Base-by-base conservation (phyloP, 257 asterid species). In the Galeopsis tetrahit region DNA sequence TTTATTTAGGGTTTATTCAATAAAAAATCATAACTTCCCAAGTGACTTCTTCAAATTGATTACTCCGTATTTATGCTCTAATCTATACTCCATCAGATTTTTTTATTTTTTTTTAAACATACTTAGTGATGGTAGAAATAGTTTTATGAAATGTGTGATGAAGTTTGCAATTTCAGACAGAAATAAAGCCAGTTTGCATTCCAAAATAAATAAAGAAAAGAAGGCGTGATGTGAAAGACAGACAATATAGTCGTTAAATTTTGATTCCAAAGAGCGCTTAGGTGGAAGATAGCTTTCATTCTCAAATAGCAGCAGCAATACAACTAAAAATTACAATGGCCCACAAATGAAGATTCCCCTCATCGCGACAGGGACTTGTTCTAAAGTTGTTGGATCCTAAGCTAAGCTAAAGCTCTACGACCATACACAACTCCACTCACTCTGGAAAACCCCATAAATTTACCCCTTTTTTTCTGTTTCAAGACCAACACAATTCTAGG, bases 311-410 rank as follows among this genome's bases (percentile, higher is more conserved):
- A 40, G 68, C 35, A 63, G 68, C 4, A 61, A 34, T 34, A 34
- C 38, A 21, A 21, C 28, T 38, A 38, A 7, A 7, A 5, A 38
- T 38, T 38, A 7, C 43, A 17, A 53, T 17, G 34, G 5, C 28
- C 56, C 55, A 48, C 4, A 3, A 4, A 48, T 58, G 5, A 67
- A 49, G 58, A 68, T 68, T 68, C 38, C 64, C 44, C 13, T 53
- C 40, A 36, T 13, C 13, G 28, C 53, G 31, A 53, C 35, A n/a
- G 15, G 21, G 35, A 57, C 63, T 59, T 59, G 35, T 33, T 39
- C 51, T 71, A 71, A 71, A 60, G 64, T 58, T 58, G 52, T 71
- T 71, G 75, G 69, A 71, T 71, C 75, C 75, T 71, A 71, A 33
- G 65, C 65, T 69, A 56, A 56, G 1, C 13, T 13, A 68, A 68